Conservation (phyloP, 495 filamentous ascomycete genomes). For the Oidiodendron maius region DNA sequence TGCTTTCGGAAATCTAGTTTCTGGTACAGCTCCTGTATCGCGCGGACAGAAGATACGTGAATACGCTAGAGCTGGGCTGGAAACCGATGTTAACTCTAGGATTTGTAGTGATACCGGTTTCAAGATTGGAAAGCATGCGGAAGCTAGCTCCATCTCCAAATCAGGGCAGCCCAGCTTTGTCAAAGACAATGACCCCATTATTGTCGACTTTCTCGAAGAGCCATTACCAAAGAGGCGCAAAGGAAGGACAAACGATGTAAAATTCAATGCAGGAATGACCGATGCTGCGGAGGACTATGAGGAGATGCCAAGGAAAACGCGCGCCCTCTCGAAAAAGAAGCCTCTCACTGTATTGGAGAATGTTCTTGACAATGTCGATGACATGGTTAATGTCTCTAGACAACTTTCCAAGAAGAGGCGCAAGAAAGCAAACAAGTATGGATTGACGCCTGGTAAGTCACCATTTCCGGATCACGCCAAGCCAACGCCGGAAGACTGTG, state of each 20-base stretch:
- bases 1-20: background rate
- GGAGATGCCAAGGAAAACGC: background rate
- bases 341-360: background rate
- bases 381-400: background rate
- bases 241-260: background rate
- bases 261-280: background rate
- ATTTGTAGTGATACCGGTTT: background rate
- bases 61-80: background rate
- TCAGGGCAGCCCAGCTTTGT: background rate
- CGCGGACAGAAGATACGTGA: background rate
- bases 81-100: background rate
- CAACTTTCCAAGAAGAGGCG: constrained; percentile 6
- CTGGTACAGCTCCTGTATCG: background rate
- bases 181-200: background rate
- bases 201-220: background rate
- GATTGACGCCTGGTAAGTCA: constrained; percentile 39
- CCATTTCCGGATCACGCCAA: constrained; percentile 66
- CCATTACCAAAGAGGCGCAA: background rate
- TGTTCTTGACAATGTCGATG: constrained; percentile 6
- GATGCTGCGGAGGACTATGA: constrained; percentile 3
- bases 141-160: background rate
- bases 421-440: constrained; percentile 37
- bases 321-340: background rate
- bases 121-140: background rate
- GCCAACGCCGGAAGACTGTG: constrained; percentile 68